Base-by-base conservation (phyloP, 306 rosid species). In the Medicago lupulina region DNA sequence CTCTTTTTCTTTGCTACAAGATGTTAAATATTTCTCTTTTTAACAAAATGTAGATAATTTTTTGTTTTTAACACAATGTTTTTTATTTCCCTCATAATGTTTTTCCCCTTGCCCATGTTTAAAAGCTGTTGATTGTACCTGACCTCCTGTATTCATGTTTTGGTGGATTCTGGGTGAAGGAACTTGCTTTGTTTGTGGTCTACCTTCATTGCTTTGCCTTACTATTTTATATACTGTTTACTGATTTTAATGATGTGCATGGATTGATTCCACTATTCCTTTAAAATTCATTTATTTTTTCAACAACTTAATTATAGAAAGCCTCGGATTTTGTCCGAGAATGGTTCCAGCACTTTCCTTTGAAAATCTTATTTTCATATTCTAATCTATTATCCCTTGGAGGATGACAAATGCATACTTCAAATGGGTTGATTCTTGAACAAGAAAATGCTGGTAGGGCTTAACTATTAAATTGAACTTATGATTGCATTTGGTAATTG, bases 401-500 rank as follows among this genome's bases (percentile, higher is more conserved):
- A 41, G 9, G 46, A 41, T 41, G 11, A 12, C 9, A 41, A 41
- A 41, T 41, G 9, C 12, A 8, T 41, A 0, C 21, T 17, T 62
- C 39, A 62, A 75, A 63, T 49, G 2, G 50, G 51, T n/a, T 15
- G 4, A 23, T 61, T 28, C 39, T 12, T 51, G 46, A 67, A 58
- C 82, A 46, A 78, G 62, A 57, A 53, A 67, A 44, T 78, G 68
- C 67, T 40, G 31, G 3, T 14, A 36, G 44, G 71, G 49, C 73
- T 54, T 70, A 76, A 40, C 25, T 55, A 47, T 67, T 51, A 62
- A 62, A 77, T 73, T 73, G 64, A 61, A 75, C 80, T 12, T 14
- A n/a, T 64, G 41, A 8, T 44, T 73, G 21, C 70, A 18, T 17
- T 19, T 77, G 78, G 73, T 54, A 21, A 51, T 31, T 55, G 19